Evolutionary conservation across 768 basidiomycete species (phyloP).

Genomic region (Royoungia palumana): DNA sequence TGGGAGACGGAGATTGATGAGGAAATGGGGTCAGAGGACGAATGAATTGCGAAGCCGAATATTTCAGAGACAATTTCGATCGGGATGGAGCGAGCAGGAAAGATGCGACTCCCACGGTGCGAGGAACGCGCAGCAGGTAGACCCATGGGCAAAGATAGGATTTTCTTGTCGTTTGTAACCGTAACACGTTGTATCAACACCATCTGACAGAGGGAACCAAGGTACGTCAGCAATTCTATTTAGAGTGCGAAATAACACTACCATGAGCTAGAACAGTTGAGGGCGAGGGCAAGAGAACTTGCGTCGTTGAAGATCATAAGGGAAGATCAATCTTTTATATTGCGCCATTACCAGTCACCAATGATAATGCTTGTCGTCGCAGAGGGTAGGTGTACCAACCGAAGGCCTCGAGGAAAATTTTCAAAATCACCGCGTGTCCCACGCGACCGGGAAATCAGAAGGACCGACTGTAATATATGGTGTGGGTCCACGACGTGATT

Average conservation of each 20-base stretch:
- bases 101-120: not conserved
- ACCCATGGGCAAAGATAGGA: not conserved
- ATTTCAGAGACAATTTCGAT: conserved; percentile 37
- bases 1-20: conserved; percentile 41
- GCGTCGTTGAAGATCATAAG: not conserved
- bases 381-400: conserved; percentile 4
- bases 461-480: not conserved
- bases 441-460: conserved; percentile 12
- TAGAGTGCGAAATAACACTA: not conserved
- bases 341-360: not conserved
- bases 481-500: not conserved
- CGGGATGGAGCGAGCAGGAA: conserved; percentile 24
- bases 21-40: conserved; percentile 23
- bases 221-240: not conserved
- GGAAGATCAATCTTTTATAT: not conserved
- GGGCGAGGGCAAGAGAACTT: not conserved
- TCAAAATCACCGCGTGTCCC: conserved; percentile 17
- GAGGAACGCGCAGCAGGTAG: not conserved
- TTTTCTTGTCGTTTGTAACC: not conserved
- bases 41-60: conserved; percentile 31
- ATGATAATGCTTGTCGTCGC: not conserved
- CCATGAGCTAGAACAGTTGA: not conserved
- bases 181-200: conserved; percentile 3
- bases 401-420: conserved; percentile 10
- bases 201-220: conserved; percentile 9